Evolutionary conservation across 148 eudicot genomes (phyloP), one percentile per base, ranked within the genome.

Genomic region (Silene latifolia): DNA sequence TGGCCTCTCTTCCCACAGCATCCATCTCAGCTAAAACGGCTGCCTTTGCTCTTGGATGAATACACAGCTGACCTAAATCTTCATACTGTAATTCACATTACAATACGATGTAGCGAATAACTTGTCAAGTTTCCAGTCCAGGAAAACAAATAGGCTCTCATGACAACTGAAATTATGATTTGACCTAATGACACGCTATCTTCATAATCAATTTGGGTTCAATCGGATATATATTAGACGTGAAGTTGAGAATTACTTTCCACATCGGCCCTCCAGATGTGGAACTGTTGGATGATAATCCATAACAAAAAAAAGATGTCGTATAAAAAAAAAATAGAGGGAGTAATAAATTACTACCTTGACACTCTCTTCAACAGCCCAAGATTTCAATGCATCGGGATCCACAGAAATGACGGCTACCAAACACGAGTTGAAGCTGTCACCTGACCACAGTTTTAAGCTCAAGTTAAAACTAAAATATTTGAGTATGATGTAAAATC

Each of bases 11-110:
- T 73, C 93, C 98, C 67, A 84, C 70, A 14, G 82, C 87, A 72
- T 94, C 95, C 97, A 94, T 86, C 63, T 94, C 97, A 57, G 93
- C 88, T 32, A 89, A 82, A 79, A 94, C 95, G 59, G 91, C 97
- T 12, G 91, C 90, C 83, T 74, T 88, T 48, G 88, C 86, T 81
- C 97, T 85, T 59, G 93, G 91, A 81, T 94, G 84, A 35, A 39
- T 77, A 79, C 98, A 91, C 23, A 94, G 74, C 77, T 87, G 91
- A 63, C 83, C 87, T 72, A 94, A 62, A 80, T 85, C 89, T 66
- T 86, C 87, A 83, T 82, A 83, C 98, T 93, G 86, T 69, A 59
- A 59, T 44, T 25, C 53, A 48, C 53, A 48, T 13, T 13, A 48
- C 2, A 10, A 48, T 13, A 12, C 35, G 5, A 32, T 32, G 53